Evolutionary conservation across 805 yeast genomes (phyloP).

Genomic region (Wickerhamomyces kurtzmanii): DNA sequence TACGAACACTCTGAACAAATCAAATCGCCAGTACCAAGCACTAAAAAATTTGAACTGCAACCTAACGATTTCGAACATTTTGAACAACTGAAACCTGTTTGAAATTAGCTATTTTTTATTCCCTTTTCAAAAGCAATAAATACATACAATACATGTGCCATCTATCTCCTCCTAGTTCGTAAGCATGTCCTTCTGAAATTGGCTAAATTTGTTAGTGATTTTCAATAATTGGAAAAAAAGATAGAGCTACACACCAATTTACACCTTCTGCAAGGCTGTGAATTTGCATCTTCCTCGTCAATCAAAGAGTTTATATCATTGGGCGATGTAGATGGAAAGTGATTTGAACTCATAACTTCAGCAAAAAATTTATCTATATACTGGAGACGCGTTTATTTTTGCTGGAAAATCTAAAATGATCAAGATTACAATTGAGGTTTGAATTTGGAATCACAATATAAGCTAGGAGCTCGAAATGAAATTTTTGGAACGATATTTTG

Average conservation of each 20-base stretch:
- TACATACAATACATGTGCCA: constrained; percentile 98
- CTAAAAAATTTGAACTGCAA: constrained; percentile 82
- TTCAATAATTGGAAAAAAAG: no score
- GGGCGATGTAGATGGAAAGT: neutral
- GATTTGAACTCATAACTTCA: neutral
- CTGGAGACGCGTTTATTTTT: no score
- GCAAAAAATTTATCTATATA: neutral
- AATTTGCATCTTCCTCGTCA: constrained; percentile 9
- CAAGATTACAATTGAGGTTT: no score
- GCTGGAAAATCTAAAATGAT: no score
- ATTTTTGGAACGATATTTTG: no score
- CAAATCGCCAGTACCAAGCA: constrained; percentile 84
- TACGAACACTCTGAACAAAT: constrained; percentile 92
- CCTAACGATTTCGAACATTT: constrained; percentile 73
- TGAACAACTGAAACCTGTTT: constrained; percentile 82
- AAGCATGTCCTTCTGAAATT: constrained; percentile 87
- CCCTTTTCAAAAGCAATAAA: no score
- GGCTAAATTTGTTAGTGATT: no score
- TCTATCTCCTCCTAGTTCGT: constrained; percentile 86
- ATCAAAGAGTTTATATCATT: neutral
- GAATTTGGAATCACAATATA: no score
- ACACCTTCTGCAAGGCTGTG: constrained; percentile 31
- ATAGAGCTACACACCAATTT: no score
- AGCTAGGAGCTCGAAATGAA: no score
- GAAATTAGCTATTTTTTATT: constrained; percentile 6